These are phyloP conservation scores for Asterochloris sp. DNA, from an alignment of 139 green algal species.

Conservation along the genomic window DNA sequence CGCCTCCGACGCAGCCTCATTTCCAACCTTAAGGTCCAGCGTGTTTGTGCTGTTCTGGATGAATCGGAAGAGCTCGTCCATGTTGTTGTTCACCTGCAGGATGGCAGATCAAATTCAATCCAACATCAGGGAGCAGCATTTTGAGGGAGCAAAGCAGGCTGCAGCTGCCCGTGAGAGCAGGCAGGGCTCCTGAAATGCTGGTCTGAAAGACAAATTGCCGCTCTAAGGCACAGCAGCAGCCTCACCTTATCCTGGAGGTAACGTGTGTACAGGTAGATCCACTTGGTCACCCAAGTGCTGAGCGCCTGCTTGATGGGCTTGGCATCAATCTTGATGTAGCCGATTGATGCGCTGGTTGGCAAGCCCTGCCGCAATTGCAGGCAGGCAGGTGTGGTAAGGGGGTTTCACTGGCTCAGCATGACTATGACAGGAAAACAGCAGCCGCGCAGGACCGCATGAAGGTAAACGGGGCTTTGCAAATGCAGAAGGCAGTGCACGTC, in stretches of 20 bases:
- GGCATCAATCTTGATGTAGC: conserved; percentile 80
- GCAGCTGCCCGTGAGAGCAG: too few relatives aligned
- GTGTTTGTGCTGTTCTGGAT: conserved; percentile 63
- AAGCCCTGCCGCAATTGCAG: conserved; percentile 29
- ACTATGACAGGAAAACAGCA: too few relatives aligned
- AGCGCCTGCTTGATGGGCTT: conserved; percentile 74
- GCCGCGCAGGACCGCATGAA: neutral
- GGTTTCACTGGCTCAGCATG: too few relatives aligned
- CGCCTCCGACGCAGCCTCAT: conserved; percentile 11
- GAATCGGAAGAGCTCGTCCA: conserved; percentile 82
- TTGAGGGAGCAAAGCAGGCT: too few relatives aligned
- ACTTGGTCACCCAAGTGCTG: conserved; percentile 64
- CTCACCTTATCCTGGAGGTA: conserved; percentile 64
- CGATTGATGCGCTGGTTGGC: conserved; percentile 52
- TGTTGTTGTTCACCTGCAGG: conserved; percentile 43
- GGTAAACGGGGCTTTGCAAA: neutral
- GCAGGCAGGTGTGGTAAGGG: too few relatives aligned
- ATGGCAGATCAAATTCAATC: neutral
- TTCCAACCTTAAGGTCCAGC: conserved; percentile 51
- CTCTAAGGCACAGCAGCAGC: too few relatives aligned
- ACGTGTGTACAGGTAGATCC: conserved; percentile 84
- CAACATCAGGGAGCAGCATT: too few relatives aligned
- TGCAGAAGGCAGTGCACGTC: neutral
- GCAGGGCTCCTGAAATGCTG: too few relatives aligned
- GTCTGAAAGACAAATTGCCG: too few relatives aligned